phyloP scores from a whole-genome alignment of 768 basidiomycete genomes.

The Scleroderma bovista region DNA sequence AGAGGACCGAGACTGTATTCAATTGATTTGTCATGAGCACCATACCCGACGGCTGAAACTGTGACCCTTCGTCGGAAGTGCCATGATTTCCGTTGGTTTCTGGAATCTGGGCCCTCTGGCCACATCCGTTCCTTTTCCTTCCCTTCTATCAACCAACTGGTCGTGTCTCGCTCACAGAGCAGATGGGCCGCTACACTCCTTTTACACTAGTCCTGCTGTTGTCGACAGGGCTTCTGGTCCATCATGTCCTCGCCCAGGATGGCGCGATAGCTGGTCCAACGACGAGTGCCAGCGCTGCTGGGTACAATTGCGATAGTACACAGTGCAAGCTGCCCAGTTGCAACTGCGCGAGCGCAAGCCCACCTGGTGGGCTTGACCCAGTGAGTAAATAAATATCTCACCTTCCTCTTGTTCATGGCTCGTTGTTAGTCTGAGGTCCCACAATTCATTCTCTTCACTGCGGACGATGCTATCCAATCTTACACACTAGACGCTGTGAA shows the following conservation, averaged over 20 bases:
- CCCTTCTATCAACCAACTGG: neutral
- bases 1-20: no score
- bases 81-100: no score
- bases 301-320: constrained; percentile 64
- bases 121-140: neutral
- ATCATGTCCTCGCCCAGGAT: constrained; percentile 33
- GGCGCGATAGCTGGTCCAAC: constrained; percentile 51
- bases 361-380: constrained; percentile 64
- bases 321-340: constrained; percentile 67
- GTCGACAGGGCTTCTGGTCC: neutral
- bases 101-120: no score
- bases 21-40: no score
- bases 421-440: constrained; percentile 50
- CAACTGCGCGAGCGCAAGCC: constrained; percentile 65
- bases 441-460: constrained; percentile 68
- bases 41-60: neutral
- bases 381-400: constrained; percentile 36
- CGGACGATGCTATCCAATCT: constrained; percentile 71
- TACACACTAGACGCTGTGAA: constrained; percentile 74
- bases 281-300: constrained; percentile 47
- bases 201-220: neutral
- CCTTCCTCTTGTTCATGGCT: neutral
- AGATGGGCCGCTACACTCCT: constrained; percentile 6
- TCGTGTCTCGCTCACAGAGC: neutral
- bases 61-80: no score